These are phyloP conservation scores for Pichia sp. DNA, from an alignment of 1,139 yeast genomes.

Conservation along the genomic window DNA sequence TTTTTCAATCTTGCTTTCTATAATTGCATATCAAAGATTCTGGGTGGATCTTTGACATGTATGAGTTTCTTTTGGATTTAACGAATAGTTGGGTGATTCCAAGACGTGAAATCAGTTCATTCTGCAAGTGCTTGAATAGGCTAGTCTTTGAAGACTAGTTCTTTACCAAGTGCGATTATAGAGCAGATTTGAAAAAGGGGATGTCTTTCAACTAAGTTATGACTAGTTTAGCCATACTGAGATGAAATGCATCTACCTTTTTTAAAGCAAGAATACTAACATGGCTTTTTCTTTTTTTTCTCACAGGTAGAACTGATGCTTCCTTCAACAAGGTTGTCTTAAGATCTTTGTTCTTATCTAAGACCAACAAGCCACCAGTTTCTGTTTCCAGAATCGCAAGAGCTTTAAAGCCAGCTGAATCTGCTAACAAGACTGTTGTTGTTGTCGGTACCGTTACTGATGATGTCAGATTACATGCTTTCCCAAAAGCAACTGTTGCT, in stretches of 20 bases:
- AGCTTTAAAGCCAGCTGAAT: slow-evolving; percentile 69
- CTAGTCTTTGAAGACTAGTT: not conserved
- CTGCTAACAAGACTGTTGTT: slow-evolving; percentile 87
- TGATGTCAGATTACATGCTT: slow-evolving; percentile 86
- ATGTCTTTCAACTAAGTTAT: not conserved
- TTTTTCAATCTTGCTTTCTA: slow-evolving; percentile 20
- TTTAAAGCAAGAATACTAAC: slow-evolving; percentile 19
- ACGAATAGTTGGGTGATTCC: slow-evolving; percentile 1
- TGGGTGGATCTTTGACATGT: not conserved
- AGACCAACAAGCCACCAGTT: slow-evolving; percentile 99
- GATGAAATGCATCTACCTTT: slow-evolving; percentile 1
- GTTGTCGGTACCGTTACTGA: slow-evolving; percentile 99
- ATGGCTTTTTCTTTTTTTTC: slow-evolving; percentile 18
- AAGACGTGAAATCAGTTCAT: slow-evolving; percentile 2
- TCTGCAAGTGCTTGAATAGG: slow-evolving; percentile 27
- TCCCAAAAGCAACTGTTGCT: slow-evolving; percentile 97
- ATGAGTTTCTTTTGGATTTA: not conserved
- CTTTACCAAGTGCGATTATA: slow-evolving; percentile 26
- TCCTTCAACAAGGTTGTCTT: slow-evolving; percentile 97
- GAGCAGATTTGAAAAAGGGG: slow-evolving; percentile 28
- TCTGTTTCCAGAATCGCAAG: slow-evolving; percentile 87
- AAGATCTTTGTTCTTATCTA: slow-evolving; percentile 90
- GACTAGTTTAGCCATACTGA: not conserved
- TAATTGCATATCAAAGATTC: slow-evolving; percentile 5
- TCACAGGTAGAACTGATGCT: slow-evolving; percentile 89